A percentile compares a stretch with the other conserved stretches of the same genome.
phyloP scores from a whole-genome alignment of 371 early-diverging fungal genomes.

The Smittium culicis region DNA sequence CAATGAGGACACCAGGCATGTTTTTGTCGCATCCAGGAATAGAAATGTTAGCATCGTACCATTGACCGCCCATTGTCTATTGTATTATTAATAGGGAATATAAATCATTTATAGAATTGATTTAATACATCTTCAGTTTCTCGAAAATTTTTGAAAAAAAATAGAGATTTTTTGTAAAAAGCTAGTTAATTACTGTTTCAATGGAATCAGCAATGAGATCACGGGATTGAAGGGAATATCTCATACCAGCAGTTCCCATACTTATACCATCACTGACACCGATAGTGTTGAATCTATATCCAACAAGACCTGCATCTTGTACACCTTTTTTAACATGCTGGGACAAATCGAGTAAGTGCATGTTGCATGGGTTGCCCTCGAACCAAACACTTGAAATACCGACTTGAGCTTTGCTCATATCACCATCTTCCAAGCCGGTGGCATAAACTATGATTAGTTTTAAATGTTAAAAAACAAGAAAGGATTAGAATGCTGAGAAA shows the following conservation, averaged over 20 bases:
- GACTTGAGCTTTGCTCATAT: constrained; percentile 78
- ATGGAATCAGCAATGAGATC: constrained; percentile 97
- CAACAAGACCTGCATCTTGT: constrained; percentile 69
- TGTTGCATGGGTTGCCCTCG: constrained; percentile 98
- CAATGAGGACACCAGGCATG: constrained; percentile 95
- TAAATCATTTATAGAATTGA: too few relatives aligned
- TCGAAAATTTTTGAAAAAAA: too few relatives aligned
- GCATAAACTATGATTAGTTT: constrained; percentile 68
- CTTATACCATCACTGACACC: constrained; percentile 94
- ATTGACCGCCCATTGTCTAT: constrained; percentile 78
- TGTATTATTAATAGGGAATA: not conserved
- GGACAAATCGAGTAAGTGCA: constrained; percentile 88
- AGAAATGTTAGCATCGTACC: constrained; percentile 93
- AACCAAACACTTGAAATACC: constrained; percentile 93
- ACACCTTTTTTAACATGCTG: constrained; percentile 83
- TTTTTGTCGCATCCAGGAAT: constrained; percentile 94
- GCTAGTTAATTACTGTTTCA: constrained; percentile 60
- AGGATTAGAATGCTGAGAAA: not conserved
- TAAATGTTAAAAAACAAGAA: not conserved
- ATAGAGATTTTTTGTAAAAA: too few relatives aligned
- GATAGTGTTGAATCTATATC: constrained; percentile 91
- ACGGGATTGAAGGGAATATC: constrained; percentile 86
- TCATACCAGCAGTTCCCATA: constrained; percentile 93
- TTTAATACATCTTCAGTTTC: too few relatives aligned
- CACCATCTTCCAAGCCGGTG: constrained; percentile 67